Evolutionary conservation across 306 rosid genomes (phyloP), one percentile per base, ranked within the genome.

Genomic region (Potentilla sterilis): DNA sequence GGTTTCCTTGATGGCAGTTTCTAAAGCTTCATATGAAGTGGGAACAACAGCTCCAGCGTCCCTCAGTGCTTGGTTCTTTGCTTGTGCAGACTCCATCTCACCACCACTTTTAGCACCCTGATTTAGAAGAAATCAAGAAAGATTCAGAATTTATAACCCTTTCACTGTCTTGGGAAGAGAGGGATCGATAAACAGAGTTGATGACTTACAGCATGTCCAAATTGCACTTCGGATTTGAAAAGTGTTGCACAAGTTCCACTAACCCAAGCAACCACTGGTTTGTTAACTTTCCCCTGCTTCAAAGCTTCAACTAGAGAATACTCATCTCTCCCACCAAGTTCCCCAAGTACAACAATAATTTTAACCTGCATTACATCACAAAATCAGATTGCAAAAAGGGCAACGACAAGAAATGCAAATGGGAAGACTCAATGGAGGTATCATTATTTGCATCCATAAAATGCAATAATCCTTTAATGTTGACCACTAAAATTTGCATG

Each of bases 91-190:
- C 81, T 96, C 98, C 89, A 96, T 38, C 81, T 92, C 99, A 54
- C 94, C 99, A 66, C 99, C 99, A 88, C 99, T 96, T 88, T 96
- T 96, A 71, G 99, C 99, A 1, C 99, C 99, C 99, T 92, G 81
- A 80, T 79, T 74, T 48, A 79, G 16, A 40, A 1, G 49, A 80
- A 46, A 72, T 69, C 75, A 80, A 69, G 57, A 67, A 63, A 63
- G 78, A 61, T 77, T 66, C 47, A 65, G 64, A 43, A 73, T 24
- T 15, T 51, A 28, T 28, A 69, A 12, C 75, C 22, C 41, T 69
- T 38, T 19, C 11, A 62, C 21, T 24, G 57, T 51, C 77, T 66
- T 80, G 62, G 75, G 38, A 76, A 57, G 9, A 75, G 70, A 64
- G 12, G 52, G 69, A 70, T 43, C 52, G 62, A 69, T 80, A 76